Conservation (phyloP, 1,284 basidiomycete genomes). For the Apiotrichum akiyoshidainum region DNA sequence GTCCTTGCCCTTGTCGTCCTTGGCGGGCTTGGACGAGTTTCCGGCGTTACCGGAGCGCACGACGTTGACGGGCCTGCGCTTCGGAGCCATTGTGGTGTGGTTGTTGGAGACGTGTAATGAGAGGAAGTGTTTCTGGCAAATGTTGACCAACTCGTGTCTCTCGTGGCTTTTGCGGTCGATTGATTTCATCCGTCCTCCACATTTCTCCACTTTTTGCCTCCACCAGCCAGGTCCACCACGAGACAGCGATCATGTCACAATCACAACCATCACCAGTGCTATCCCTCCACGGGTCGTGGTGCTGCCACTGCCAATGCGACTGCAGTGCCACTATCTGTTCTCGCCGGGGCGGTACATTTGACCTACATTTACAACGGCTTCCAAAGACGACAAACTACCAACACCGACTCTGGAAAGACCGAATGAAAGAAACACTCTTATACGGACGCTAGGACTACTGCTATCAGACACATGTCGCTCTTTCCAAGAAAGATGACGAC, state of each 20-base stretch:
- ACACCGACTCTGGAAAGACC: not conserved
- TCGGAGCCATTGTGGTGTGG: slow-evolving; percentile 60
- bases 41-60: slow-evolving; percentile 82
- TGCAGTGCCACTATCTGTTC: not conserved
- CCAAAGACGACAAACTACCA: not conserved
- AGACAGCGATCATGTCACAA: too few species aligned
- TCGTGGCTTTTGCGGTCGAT: too few species aligned
- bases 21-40: slow-evolving; percentile 63
- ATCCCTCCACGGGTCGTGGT: not conserved
- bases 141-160: too few species aligned
- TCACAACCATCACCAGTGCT: too few species aligned
- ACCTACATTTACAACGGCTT: slow-evolving; percentile 6
- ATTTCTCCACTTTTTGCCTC: too few species aligned
- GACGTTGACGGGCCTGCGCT: slow-evolving; percentile 60
- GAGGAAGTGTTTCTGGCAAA: too few species aligned
- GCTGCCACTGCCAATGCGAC: not conserved
- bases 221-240: too few species aligned
- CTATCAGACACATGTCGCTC: not conserved
- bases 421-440: not conserved
- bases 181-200: too few species aligned
- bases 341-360: not conserved
- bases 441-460: not conserved
- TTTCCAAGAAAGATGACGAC: not conserved
- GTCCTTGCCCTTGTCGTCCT: slow-evolving; percentile 24
- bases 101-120: not conserved